A percentile compares a stretch with the other conserved stretches of the same genome.
phyloP scores from a whole-genome alignment of 2,329 filamentous ascomycete species.

The Trichoderma harzianum region DNA sequence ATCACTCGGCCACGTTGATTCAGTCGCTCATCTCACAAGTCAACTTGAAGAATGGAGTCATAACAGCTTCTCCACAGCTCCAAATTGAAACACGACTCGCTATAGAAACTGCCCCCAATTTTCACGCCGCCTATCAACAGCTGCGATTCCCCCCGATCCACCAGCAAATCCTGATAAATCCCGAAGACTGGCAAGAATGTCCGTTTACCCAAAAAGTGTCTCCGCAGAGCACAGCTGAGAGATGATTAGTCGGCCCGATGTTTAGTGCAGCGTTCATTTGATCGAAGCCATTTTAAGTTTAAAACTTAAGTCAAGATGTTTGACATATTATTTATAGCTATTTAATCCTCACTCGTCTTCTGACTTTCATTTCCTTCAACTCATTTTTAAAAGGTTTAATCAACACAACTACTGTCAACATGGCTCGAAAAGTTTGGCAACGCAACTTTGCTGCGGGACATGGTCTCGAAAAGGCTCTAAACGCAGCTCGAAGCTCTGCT shows the following conservation, averaged over 20 bases:
- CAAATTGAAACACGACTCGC: background rate
- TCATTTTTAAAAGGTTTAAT: background rate
- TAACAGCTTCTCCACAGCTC: background rate
- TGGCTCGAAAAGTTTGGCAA: constrained; percentile 32
- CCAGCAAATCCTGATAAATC: constrained; percentile 9
- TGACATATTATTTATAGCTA: background rate
- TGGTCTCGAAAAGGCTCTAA: constrained; percentile 27
- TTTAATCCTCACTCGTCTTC: background rate
- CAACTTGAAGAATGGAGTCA: background rate
- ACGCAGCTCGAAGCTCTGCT: constrained; percentile 23
- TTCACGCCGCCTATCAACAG: background rate
- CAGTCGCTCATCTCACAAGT: background rate
- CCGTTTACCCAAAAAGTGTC: background rate
- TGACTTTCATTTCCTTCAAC: too few relatives aligned
- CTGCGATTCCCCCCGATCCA: background rate
- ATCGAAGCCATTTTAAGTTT: background rate
- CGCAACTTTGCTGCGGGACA: constrained; percentile 28
- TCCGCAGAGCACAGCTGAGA: background rate
- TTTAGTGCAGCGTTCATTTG: background rate
- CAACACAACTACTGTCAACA: constrained; percentile 24
- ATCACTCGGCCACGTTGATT: background rate
- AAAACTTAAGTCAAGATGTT: background rate
- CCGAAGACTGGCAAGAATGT: constrained; percentile 13
- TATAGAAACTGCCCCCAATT: background rate
- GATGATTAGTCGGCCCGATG: constrained; percentile 6